Conservation (phyloP, 2,329 filamentous ascomycete genomes). For the Cladosporium sp. region DNA sequence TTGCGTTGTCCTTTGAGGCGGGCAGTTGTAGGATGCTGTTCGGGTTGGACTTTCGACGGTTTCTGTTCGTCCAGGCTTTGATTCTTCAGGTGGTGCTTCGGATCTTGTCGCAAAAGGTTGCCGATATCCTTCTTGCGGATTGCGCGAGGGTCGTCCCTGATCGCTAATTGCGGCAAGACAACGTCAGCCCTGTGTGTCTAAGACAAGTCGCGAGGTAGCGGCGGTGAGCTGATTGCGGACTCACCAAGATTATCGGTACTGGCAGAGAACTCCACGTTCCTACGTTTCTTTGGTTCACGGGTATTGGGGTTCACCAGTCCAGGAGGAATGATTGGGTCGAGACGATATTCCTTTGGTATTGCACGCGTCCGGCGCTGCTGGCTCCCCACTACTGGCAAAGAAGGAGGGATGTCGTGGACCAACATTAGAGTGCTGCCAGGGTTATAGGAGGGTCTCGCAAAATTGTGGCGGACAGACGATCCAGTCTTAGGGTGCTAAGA, state of each 20-base stretch:
- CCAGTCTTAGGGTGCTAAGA: slow-evolving; percentile 17
- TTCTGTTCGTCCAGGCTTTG: slow-evolving; percentile 8
- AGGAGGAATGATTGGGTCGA: not conserved
- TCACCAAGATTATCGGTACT: slow-evolving; percentile 14
- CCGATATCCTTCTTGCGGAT: slow-evolving; percentile 16
- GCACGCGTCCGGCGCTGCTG: slow-evolving; percentile 18
- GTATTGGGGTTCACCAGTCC: slow-evolving; percentile 2
- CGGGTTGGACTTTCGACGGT: not conserved
- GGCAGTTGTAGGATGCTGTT: not conserved
- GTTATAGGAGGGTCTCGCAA: slow-evolving; percentile 18
- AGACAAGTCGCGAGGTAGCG: slow-evolving; percentile 6
- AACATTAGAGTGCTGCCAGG: slow-evolving; percentile 17
- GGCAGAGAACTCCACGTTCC: slow-evolving; percentile 14
- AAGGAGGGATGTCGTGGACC: slow-evolving; percentile 18
- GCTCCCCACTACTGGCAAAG: slow-evolving; percentile 15
- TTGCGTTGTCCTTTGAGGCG: slow-evolving; percentile 27
- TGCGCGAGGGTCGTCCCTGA: slow-evolving; percentile 10
- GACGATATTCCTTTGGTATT: not conserved
- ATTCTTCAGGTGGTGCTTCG: slow-evolving; percentile 9
- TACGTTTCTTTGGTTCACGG: slow-evolving; percentile 8
- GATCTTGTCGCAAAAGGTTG: slow-evolving; percentile 12
- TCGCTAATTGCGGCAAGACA: slow-evolving; percentile 18
- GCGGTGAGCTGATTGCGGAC: slow-evolving; percentile 14
- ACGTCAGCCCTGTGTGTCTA: slow-evolving; percentile 16
- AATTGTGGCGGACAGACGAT: slow-evolving; percentile 15